Base-by-base conservation (phyloP, 2,329 filamentous ascomycete genomes). In the Sarocladium kiliense region DNA sequence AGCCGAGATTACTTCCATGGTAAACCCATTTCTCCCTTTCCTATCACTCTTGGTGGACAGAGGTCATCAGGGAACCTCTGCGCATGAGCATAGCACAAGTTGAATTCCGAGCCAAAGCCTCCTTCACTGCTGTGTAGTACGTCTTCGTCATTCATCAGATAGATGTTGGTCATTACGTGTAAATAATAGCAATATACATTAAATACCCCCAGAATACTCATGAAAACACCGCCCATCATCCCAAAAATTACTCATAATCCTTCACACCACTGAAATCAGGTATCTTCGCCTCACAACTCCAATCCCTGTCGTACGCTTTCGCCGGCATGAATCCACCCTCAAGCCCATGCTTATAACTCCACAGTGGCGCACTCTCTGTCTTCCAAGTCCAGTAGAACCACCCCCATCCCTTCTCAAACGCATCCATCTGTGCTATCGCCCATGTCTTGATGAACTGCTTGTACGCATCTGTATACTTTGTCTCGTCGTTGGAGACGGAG, bases 321-420 rank as follows among this genome's bases (percentile, higher is more conserved):
- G 68, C 64, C 1, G 87, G 87, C 71, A 91, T 66, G 36, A 84
- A 85, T 0, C 84, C 84, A 1, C 78, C 78, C 27, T 73, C 71
- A 57, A 85, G 69, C 0, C 84, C 86, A 37, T 75, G 73, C 65
- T 84, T 78, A 72, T 86, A 88, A 66, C 85, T 89, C 87, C 88
- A 91, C 70, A 91, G 88, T 36, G 79, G 75, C n/a, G 85, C 82
- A 50, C 69, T 76, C 70, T 91, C 88, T 12, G 87, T 90, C 66
- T 84, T 76, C 88, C 88, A 91, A 3, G 87, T 90, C 88, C 88
- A 91, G 66, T 91, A 91, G 63, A 91, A 89, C 88, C 88, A 91
- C 23, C 88, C 88, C 81, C 85, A 87, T 0, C 82, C 84, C 23
- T 80, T 77, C 69, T 90, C 87, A 61, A 89, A 91, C 32, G 81